Conservation (phyloP, 345 rosid species). For the Rhodomyrtus tomentosa region DNA sequence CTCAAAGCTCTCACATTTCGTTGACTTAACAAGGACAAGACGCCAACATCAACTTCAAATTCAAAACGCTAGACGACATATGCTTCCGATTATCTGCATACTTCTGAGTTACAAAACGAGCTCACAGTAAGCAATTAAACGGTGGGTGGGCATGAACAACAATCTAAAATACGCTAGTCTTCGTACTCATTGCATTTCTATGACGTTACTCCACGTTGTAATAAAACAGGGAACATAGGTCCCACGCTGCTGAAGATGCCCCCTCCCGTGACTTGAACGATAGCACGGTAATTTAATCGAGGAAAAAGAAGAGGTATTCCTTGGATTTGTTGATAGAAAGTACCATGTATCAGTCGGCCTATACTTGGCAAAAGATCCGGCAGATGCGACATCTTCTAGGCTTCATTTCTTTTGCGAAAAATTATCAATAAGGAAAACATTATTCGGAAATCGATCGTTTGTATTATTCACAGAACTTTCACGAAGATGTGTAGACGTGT, state of each 20-base stretch:
- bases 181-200: not conserved
- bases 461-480: no score
- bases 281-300: not conserved
- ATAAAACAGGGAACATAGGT: not conserved
- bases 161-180: not conserved
- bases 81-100: not conserved
- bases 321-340: not conserved
- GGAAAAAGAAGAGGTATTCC: not conserved
- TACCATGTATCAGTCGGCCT: not conserved
- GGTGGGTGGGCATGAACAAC: not conserved
- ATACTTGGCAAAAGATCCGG: not conserved
- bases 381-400: not conserved
- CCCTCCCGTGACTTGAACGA: not conserved
- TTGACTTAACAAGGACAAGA: not conserved
- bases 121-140: not conserved
- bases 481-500: no score
- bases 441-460: no score
- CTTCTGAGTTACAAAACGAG: not conserved
- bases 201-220: not conserved
- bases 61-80: not conserved
- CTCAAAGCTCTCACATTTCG: not conserved
- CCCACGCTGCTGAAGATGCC: not conserved
- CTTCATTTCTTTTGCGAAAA: no score
- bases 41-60: not conserved
- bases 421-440: no score